Base-by-base conservation (phyloP, 2,329 filamentous ascomycete species). In the Apiospora marii region DNA sequence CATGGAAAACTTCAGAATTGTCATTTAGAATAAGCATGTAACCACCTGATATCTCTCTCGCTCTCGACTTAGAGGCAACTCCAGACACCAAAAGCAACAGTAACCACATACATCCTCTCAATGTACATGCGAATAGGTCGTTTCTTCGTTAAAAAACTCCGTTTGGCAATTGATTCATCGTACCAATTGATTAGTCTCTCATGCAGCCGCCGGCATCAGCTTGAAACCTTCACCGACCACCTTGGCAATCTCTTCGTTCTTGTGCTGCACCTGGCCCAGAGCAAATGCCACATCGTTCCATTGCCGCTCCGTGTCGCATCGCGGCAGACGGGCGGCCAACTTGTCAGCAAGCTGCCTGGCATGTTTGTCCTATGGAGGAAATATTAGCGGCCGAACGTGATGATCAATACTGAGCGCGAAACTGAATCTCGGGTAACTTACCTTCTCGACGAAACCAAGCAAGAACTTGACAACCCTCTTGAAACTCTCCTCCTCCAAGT, bases 231-330 rank as follows among this genome's bases (percentile, higher is more conserved):
- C 93, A 0, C 88, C 84, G 24, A 97, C 87, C 73, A 92, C 81
- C 85, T 95, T 96, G 73, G 89, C 87, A 72, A 97, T 97, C 67
- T 97, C 94, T 79, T 97, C 94, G 78, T 96, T 96, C 86, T 96
- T 97, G 82, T 99, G 96, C 79, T 95, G 95, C 72, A 99, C 84
- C 73, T 98, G 84, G 3, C 94, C 94, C 73, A 99, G 84, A 3
- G 95, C 95, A 85, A 95, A 99, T 0, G 96, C 94, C 61, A 98
- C 95, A 83, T 99, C 96, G 80, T 96, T 97, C 96, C 96, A 99
- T 81, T 98, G 95, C 75, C 95, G 88, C 84, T 99, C 96, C 68
- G 89, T 97, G 80, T 98, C 95, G 79, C 95, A 98, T 67, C 96
- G 89, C 1, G 89, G 87, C 64, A 99, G 87, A 76, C 96, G 90